Evolutionary conservation across 257 asterid species (phyloP).

Genomic region (Fraxinus cuspidata): DNA sequence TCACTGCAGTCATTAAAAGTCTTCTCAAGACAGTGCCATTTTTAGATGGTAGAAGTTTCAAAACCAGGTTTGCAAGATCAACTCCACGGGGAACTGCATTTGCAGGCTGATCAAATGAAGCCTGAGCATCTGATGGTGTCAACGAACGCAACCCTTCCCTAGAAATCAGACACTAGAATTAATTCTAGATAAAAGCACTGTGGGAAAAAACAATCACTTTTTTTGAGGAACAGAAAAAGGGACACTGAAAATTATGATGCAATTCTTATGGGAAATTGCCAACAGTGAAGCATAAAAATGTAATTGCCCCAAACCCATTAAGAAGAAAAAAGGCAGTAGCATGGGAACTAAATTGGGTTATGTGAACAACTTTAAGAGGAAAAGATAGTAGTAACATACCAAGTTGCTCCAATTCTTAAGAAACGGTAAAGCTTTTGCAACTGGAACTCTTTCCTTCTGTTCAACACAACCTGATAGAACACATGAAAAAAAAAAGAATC

Average conservation of each 20-base stretch:
- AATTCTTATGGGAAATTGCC: not conserved
- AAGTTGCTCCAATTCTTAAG: constrained; percentile 72
- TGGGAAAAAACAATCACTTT: not conserved
- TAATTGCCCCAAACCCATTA: not conserved
- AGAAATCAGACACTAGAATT: constrained; percentile 29
- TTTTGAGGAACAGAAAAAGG: constrained; percentile 3
- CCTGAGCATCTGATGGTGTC: constrained; percentile 43
- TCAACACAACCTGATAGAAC: constrained; percentile 69
- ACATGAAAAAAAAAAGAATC: constrained; percentile 7
- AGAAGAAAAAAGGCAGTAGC: not conserved
- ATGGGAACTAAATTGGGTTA: no score
- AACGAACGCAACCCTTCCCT: constrained; percentile 65
- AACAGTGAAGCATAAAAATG: constrained; percentile 2
- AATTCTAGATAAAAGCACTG: constrained; percentile 13
- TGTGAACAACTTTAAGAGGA: no score
- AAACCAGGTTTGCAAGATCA: constrained; percentile 64
- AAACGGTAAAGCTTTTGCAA: constrained; percentile 82
- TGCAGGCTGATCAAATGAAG: constrained; percentile 46
- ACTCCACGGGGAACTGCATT: constrained; percentile 47
- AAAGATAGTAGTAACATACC: constrained; percentile 40
- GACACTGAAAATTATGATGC: not conserved
- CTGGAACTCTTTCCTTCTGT: constrained; percentile 80
- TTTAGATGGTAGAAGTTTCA: constrained; percentile 75
- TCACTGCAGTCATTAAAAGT: constrained; percentile 85
- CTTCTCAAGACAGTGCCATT: constrained; percentile 82